phyloP scores from a whole-genome alignment of 345 rosid genomes.

The Aethionema arabicum region DNA sequence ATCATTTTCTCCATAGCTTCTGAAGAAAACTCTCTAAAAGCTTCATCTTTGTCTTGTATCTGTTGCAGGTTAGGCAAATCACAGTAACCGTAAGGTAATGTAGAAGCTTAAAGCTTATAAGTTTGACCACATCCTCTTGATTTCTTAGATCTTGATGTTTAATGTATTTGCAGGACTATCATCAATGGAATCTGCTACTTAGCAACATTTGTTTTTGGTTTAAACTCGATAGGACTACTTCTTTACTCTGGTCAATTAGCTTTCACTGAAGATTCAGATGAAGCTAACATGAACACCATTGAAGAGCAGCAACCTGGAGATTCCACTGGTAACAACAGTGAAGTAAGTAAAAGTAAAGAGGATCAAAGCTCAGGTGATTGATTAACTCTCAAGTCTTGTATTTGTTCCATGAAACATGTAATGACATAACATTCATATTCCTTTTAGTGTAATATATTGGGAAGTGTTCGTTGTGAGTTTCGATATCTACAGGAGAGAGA shows the following conservation, averaged over 20 bases:
- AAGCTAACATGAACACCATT: constrained; percentile 49
- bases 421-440: constrained; percentile 6
- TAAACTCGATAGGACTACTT: constrained; percentile 74
- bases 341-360: constrained; percentile 41
- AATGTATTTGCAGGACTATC: constrained; percentile 58
- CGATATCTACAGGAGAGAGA: constrained; percentile 27
- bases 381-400: constrained; percentile 32
- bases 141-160: constrained; percentile 7
- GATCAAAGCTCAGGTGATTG: constrained; percentile 52
- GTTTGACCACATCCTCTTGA: constrained; percentile 13
- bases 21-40: constrained; percentile 7
- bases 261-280: constrained; percentile 41
- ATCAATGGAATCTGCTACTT: constrained; percentile 89
- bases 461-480: constrained; percentile 31
- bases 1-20: not conserved
- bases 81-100: constrained; percentile 75
- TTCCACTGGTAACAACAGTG: constrained; percentile 19
- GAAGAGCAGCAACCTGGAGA: constrained; percentile 26
- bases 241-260: constrained; percentile 73
- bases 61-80: constrained; percentile 79
- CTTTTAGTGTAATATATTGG: constrained; percentile 11
- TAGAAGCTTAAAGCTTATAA: not conserved
- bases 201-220: constrained; percentile 86
- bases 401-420: constrained; percentile 29
- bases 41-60: constrained; percentile 27